A percentile compares a stretch with the other conserved stretches of the same genome.
Conservation (phyloP, 305 asterid genomes). For the Rubia balearica region DNA sequence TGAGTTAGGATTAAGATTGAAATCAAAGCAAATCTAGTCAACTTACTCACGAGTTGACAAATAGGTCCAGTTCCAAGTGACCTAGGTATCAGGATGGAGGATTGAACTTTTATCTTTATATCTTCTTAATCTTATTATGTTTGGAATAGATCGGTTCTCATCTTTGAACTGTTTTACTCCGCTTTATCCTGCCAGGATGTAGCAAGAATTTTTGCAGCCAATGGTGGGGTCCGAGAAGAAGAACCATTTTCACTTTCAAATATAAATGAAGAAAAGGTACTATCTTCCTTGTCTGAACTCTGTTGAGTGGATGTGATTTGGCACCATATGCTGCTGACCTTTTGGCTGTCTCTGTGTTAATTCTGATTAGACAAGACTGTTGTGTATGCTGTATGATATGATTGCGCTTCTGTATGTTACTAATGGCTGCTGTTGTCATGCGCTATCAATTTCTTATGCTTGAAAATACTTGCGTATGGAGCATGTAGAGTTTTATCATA, state of each 20-base stretch:
- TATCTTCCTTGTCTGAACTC: background rate
- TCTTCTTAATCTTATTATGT: background rate
- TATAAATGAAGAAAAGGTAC: slow-evolving; percentile 51
- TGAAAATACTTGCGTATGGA: background rate
- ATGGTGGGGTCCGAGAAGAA: slow-evolving; percentile 64
- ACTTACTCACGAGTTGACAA: background rate
- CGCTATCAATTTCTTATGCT: background rate
- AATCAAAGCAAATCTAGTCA: background rate
- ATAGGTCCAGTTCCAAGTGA: background rate
- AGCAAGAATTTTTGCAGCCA: slow-evolving; percentile 60
- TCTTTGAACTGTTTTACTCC: background rate
- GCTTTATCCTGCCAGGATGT: slow-evolving; percentile 50
- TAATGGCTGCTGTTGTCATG: background rate
- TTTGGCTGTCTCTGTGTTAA: background rate
- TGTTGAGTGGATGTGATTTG: slow-evolving; percentile 3
- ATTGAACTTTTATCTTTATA: background rate
- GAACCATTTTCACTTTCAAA: slow-evolving; percentile 76
- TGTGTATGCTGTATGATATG: background rate
- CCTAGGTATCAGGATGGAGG: background rate
- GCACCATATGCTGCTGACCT: background rate
- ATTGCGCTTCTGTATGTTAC: background rate
- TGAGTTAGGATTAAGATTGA: background rate
- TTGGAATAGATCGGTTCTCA: background rate
- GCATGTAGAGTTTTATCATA: background rate
- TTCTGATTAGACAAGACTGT: background rate